Conservation (phyloP, 2,329 filamentous ascomycete genomes). For the Aschersonia sp. region DNA sequence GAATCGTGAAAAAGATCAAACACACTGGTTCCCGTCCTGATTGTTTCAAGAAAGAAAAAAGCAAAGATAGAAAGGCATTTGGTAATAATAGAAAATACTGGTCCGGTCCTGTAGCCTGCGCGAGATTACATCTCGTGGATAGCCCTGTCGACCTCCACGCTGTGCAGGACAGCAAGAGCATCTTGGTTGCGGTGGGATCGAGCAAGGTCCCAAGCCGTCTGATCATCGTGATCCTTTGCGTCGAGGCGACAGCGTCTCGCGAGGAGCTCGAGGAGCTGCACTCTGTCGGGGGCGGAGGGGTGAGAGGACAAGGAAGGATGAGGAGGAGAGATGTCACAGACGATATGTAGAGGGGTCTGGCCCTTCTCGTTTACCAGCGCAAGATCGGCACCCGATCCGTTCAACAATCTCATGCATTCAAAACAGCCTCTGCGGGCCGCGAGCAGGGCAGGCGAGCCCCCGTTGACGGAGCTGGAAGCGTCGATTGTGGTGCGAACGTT, state of each 20-base stretch:
- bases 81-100: too few species aligned
- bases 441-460: background rate
- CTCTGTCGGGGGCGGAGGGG: background rate
- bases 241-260: background rate
- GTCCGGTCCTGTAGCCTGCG: too few species aligned
- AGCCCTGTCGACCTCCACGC: too few species aligned
- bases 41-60: too few species aligned
- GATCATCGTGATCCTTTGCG: background rate
- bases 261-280: background rate
- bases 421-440: background rate
- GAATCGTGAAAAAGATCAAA: too few species aligned
- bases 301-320: too few species aligned
- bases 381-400: background rate
- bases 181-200: background rate
- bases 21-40: too few species aligned
- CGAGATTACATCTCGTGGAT: too few species aligned
- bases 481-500: background rate
- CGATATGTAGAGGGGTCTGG: background rate
- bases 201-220: background rate
- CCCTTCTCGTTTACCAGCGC: background rate
- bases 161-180: background rate
- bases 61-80: too few species aligned
- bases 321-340: background rate
- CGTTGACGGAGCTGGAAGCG: slow-evolving; percentile 1
- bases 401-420: background rate